These are phyloP conservation scores for Xylaria arbuscula DNA, from an alignment of 2,329 filamentous ascomycete genomes.

Conservation along the genomic window DNA sequence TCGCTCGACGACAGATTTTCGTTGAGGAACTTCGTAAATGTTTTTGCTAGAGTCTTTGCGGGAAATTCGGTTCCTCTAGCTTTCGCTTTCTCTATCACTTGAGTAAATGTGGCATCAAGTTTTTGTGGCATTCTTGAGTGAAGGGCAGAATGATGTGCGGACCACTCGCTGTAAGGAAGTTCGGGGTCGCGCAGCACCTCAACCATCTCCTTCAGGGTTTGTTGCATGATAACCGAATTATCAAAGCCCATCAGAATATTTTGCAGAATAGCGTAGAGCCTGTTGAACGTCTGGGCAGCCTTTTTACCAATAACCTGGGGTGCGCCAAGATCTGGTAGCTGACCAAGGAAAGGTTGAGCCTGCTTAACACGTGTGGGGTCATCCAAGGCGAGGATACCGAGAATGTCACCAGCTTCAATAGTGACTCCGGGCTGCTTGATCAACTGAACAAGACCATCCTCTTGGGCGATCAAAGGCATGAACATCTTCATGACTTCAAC, in stretches of 20 bases:
- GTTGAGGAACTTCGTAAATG: constrained; percentile 87
- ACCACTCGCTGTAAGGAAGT: constrained; percentile 96
- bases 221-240: constrained; percentile 95
- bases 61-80: constrained; percentile 87
- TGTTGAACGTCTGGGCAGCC: constrained; percentile 85
- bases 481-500: constrained; percentile 99
- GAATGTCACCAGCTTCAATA: constrained; percentile 95
- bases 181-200: constrained; percentile 89
- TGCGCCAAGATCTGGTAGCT: constrained; percentile 86
- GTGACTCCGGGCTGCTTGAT: constrained; percentile 99
- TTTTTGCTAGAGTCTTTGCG: constrained; percentile 85
- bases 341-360: constrained; percentile 90
- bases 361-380: constrained; percentile 97
- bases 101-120: constrained; percentile 82
- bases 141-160: constrained; percentile 93
- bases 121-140: constrained; percentile 97
- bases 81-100: constrained; percentile 86
- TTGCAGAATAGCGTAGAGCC: constrained; percentile 79
- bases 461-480: constrained; percentile 95
- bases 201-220: constrained; percentile 88
- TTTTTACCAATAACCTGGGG: constrained; percentile 91
- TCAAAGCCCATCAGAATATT: constrained; percentile 95
- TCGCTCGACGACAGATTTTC: constrained; percentile 82
- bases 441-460: constrained; percentile 95
- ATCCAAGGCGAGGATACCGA: constrained; percentile 95